Evolutionary conservation across 495 filamentous ascomycete genomes (phyloP), one percentile per base, ranked within the genome.

Genomic region (Aspergillus heteromorphus): DNA sequence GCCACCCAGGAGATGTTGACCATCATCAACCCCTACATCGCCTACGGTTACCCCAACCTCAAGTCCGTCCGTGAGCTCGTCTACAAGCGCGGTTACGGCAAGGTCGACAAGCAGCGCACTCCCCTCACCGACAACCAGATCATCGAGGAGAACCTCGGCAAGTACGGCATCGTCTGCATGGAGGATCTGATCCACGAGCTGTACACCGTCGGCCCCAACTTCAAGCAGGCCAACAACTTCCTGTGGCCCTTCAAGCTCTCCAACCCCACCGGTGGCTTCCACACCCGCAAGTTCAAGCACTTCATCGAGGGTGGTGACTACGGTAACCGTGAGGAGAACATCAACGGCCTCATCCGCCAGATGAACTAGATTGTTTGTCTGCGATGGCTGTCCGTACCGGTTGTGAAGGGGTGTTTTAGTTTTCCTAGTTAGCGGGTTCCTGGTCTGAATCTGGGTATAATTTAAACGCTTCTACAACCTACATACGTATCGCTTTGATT

Each of bases 161-260:
- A 96, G 83, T 95, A 87, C 79, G 92, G 93, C 72, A 96, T 98
- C 73, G 90, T 98, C 82, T 98, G 92, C 72, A 92, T 98, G 77
- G 93, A 98, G 81, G 93, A 97, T 81, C 78, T 98, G 64, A 92
- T 98, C 76, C 93, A 98, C 83, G 93, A 98, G 83, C 96, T 98
- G 81, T 91, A 83, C 82, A 96, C 91, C 55, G 93, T 97, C 59
- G 93, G 92, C 66, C 91, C 92, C 79, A 96, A 96, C 83, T 98
- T 98, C 88, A 98, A 98, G 87, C 91, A 97, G 83, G 90, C 89
- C 71, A 87, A 89, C 83, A 98, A 97, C 87, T 97, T 97, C 84
- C 81, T 98, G 47, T 98, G 93, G 93, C 93, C 93, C 66, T 98
- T 98, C 86, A 97, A 98, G 87, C 86, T 98, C 65, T 89, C 83